Evolutionary conservation across 75 land plant species (phyloP).

Genomic region (Pinus tabuliformis): DNA sequence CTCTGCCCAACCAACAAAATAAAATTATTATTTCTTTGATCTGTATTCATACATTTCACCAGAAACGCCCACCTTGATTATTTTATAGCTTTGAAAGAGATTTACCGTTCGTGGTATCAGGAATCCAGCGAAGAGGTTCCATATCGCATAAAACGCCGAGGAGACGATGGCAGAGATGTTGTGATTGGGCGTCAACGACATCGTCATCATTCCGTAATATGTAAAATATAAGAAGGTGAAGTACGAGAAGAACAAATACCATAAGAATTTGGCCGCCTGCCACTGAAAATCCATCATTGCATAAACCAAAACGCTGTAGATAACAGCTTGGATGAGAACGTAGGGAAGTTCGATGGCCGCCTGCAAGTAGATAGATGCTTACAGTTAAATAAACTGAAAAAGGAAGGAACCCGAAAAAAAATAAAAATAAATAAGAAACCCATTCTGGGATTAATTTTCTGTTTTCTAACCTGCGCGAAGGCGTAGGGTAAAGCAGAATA

Average conservation of each 20-base stretch:
- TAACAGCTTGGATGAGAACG: constrained; percentile 51
- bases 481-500: constrained; percentile 73
- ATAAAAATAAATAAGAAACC: no score
- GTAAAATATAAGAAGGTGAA: constrained; percentile 86
- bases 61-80: no score
- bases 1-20: constrained; percentile 25
- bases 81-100: not conserved
- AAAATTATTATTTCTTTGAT: no score
- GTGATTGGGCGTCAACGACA: constrained; percentile 76
- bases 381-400: not conserved
- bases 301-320: constrained; percentile 69
- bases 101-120: constrained; percentile 53
- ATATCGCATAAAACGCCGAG: constrained; percentile 63
- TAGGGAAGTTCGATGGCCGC: constrained; percentile 82
- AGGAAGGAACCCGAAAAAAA: no score
- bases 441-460: not conserved
- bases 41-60: no score
- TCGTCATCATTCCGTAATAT: constrained; percentile 91
- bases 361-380: constrained; percentile 26
- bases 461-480: constrained; percentile 60
- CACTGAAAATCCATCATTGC: constrained; percentile 84
- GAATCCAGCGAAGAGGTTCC: constrained; percentile 90
- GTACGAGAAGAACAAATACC: constrained; percentile 81
- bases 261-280: constrained; percentile 83
- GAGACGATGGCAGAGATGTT: constrained; percentile 75